Evolutionary conservation across 2,329 filamentous ascomycete species (phyloP), one percentile per base, ranked within the genome.

Genomic region (Paraphaeosphaeria sporulosa): DNA sequence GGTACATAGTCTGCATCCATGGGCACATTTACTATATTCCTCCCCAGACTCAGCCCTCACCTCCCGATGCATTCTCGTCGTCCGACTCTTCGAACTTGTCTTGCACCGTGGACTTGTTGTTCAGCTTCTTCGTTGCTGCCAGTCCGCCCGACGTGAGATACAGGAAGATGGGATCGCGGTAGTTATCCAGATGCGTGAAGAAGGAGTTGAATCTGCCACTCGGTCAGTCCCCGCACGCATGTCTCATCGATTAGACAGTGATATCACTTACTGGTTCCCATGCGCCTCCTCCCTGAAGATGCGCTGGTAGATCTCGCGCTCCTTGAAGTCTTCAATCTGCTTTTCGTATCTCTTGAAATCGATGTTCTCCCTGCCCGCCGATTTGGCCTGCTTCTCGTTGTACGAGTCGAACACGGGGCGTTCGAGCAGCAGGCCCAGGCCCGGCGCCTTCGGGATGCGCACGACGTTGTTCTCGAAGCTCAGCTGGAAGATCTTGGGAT

Each of bases 401-500:
- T 97, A 98, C 52, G 83, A 89, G 62, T 94, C 90, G 74, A 99
- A 99, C 0, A 98, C 91, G 1, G 95, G 95, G 1, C 93, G 84
- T 79, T 99, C 95, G 4, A 99, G 86, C 57, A 98, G 82, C 46
- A 99, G 81, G 0, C 95, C 95, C 38, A 99, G 79, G 4, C 93
- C 91, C 0, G 95, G 95, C 0, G 94, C 95, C 79, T 98, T 98
- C 57, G 95, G 95, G 58, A 99, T 97, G 50, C 90, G 90, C 71
- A 97, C 91, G 59, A 90, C 88, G 21, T 77, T 73, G 36, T 87
- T 85, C 6, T 86, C 87, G 76, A 96, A 96, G 61, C 89, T 92
- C 62, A 96, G 86, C 0, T 81, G 76, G 67, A 99, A 91, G 30
- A 91, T 87, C 12, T 86, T 81, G 4, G 89, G 83, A 4, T 91